These are phyloP conservation scores for Silene vulgaris DNA, from an alignment of 179 eudicot species.

Conservation along the genomic window DNA sequence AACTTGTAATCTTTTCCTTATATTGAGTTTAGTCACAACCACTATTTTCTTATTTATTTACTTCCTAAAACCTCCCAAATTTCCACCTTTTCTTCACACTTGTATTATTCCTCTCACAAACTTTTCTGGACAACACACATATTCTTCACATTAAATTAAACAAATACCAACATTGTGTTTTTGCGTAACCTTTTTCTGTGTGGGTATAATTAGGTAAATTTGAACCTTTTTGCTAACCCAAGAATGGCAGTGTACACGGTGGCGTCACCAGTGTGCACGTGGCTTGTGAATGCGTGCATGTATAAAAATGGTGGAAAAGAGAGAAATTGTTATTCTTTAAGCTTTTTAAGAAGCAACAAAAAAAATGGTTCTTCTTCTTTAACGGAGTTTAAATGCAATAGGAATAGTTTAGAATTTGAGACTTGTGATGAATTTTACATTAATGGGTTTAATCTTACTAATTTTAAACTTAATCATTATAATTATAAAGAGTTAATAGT, in stretches of 20 bases:
- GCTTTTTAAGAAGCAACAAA: not conserved
- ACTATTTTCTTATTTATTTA: not conserved
- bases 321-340: slow-evolving; percentile 11
- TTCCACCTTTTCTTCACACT: not conserved
- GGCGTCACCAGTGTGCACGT: slow-evolving; percentile 52
- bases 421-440: slow-evolving; percentile 45
- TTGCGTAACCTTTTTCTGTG: not conserved
- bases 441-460: slow-evolving; percentile 9
- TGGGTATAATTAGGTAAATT: not conserved
- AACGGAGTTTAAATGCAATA: slow-evolving; percentile 26
- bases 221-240: not conserved
- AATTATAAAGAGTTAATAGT: slow-evolving; percentile 20
- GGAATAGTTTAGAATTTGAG: slow-evolving; percentile 41
- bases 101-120: not conserved
- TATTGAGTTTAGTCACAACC: slow-evolving; percentile 18
- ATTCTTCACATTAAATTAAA: slow-evolving; percentile 2
- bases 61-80: slow-evolving; percentile 11
- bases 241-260: slow-evolving; percentile 39
- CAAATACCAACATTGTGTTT: not conserved
- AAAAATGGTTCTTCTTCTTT: slow-evolving; percentile 17
- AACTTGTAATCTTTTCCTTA: slow-evolving; percentile 12
- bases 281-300: slow-evolving; percentile 64
- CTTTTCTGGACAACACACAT: slow-evolving; percentile 10
- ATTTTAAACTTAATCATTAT: not conserved
- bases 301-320: slow-evolving; percentile 20